Base-by-base conservation (phyloP, 1,139 yeast species). In the Hyphopichia fennica region DNA sequence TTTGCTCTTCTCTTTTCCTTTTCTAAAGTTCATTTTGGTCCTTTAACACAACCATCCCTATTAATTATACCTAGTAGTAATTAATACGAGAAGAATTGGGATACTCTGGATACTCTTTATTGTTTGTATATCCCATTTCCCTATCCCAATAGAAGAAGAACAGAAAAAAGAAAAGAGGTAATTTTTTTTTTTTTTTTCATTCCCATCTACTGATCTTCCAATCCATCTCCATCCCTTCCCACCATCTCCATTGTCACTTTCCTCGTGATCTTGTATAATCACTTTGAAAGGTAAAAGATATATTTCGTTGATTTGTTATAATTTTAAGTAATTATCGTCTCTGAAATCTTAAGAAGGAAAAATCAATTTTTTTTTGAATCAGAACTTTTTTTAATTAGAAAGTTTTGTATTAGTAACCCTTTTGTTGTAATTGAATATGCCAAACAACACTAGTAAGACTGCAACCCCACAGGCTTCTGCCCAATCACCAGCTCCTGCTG, bases 61-160 rank as follows among this genome's bases (percentile, higher is more conserved):
- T 31, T 31, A 31, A 16, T 31, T 16, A 17, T 31, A 16, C 14
- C 28, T 25, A 25, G 28, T 25, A 25, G 28, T 25, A 5, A 4
- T 17, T 31, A 31, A 31, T 31, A 31, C 22, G 16, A 31, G 34
- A 31, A 31, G 34, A 31, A 31, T 31, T 18, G 34, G 34, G 34
- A 31, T 31, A 31, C 22, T 16, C n/a, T 29, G 7, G 34, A 31
- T 31, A 31, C 28, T 25, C 7, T 14, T 8, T 25, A 7, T 29
- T 5, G 3, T 10, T 29, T 16, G 32, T n/a, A 29, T 29, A 29
- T 29, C 32, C 32, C 34, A 6, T 17, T 16, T 31, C 11, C 22
- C 34, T 9, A 25, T 6, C 23, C 23, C 23, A 20, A 20, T 9
- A 6, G 28, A 25, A 25, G 13, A 25, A 25, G 13, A 11, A 7